A percentile compares a stretch with the other conserved stretches of the same genome.
These are phyloP conservation scores for Lentinula novae-zelandiae DNA, from an alignment of 1,284 basidiomycete genomes.

Conservation along the genomic window DNA sequence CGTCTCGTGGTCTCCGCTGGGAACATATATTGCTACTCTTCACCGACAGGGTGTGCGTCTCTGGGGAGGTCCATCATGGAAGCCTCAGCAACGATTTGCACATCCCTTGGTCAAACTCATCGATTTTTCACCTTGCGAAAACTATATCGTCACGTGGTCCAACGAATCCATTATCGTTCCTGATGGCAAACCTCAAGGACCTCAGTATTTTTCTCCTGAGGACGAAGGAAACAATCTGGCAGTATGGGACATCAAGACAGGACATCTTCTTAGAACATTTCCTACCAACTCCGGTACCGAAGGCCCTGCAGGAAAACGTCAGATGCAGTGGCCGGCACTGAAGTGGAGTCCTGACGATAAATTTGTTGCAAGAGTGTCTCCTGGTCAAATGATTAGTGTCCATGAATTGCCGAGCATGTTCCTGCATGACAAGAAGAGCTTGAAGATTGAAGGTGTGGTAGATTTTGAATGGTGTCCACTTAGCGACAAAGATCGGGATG, in stretches of 20 bases:
- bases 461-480: conserved; percentile 99
- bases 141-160: conserved; percentile 98
- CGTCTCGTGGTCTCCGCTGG: conserved; percentile 95
- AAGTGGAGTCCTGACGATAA: conserved; percentile 99
- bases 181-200: conserved; percentile 76
- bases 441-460: conserved; percentile 97
- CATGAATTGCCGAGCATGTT: conserved; percentile 96
- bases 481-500: conserved; percentile 84
- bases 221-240: conserved; percentile 98
- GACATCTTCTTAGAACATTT: conserved; percentile 91
- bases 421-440: conserved; percentile 93
- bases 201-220: conserved; percentile 86
- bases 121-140: conserved; percentile 97
- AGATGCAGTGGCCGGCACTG: conserved; percentile 91
- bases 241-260: conserved; percentile 97
- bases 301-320: conserved; percentile 61
- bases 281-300: conserved; percentile 64
- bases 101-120: conserved; percentile 96
- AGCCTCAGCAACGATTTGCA: conserved; percentile 85
- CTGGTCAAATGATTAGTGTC: conserved; percentile 92
- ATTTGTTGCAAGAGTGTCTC: conserved; percentile 87
- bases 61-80: conserved; percentile 92
- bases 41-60: conserved; percentile 95
- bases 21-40: conserved; percentile 91
- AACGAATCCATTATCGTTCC: conserved; percentile 91